These are phyloP conservation scores for Aureobasidium uvarum DNA, from an alignment of 2,329 filamentous ascomycete genomes.

Conservation along the genomic window DNA sequence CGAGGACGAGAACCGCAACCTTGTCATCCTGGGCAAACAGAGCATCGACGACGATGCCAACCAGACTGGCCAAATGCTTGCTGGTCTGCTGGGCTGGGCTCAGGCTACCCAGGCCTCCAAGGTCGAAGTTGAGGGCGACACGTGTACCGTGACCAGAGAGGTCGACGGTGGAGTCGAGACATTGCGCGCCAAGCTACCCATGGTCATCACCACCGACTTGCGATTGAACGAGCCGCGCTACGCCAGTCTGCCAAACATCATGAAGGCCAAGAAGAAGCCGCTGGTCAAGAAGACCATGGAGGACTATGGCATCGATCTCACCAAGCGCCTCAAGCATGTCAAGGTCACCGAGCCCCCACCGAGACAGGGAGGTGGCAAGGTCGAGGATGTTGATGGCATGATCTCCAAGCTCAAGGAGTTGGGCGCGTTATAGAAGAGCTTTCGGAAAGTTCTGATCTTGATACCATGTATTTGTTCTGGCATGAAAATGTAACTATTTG, in stretches of 20 bases:
- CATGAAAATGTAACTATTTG: constrained; percentile 19
- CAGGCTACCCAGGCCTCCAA: constrained; percentile 93
- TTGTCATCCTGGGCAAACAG: constrained; percentile 95
- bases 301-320: constrained; percentile 75
- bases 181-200: constrained; percentile 76
- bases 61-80: constrained; percentile 98
- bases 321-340: constrained; percentile 78
- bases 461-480: constrained; percentile 22
- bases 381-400: constrained; percentile 95
- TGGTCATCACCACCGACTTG: constrained; percentile 94
- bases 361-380: constrained; percentile 91
- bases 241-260: constrained; percentile 94
- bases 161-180: constrained; percentile 96
- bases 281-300: constrained; percentile 84
- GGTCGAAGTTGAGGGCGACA: constrained; percentile 71
- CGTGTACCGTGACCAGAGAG: constrained; percentile 78
- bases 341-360: constrained; percentile 87
- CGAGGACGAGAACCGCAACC: constrained; percentile 79
- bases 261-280: constrained; percentile 99
- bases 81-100: constrained; percentile 84
- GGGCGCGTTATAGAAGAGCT: constrained; percentile 67
- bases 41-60: constrained; percentile 94
- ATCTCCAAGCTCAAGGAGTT: constrained; percentile 93
- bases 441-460: constrained; percentile 7
- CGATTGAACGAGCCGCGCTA: constrained; percentile 93